phyloP scores from a whole-genome alignment of 2,329 filamentous ascomycete genomes.

The Penicillium olsonii region DNA sequence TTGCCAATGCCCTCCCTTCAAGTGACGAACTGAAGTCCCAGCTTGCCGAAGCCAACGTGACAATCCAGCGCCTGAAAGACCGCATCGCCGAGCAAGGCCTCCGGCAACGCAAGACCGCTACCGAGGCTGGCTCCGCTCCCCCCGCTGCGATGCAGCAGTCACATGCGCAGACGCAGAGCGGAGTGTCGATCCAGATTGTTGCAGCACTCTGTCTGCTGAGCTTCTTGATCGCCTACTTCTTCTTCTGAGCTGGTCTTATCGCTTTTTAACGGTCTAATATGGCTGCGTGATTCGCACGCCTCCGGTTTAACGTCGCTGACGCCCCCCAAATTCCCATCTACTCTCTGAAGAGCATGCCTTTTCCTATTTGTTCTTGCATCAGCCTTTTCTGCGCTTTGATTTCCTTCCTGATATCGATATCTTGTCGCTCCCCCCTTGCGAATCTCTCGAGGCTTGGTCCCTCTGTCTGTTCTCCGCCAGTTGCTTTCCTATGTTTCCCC shows the following conservation, averaged over 20 bases:
- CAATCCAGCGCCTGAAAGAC: constrained; percentile 68
- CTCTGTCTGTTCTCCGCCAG: constrained; percentile 2
- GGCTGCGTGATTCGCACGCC: constrained; percentile 13
- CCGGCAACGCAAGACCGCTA: constrained; percentile 73
- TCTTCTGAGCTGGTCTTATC: constrained; percentile 67
- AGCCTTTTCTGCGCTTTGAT: constrained; percentile 24
- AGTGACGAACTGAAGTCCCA: constrained; percentile 69
- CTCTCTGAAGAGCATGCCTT: constrained; percentile 26
- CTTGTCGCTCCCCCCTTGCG: constrained; percentile 10
- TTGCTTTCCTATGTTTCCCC: constrained; percentile 8
- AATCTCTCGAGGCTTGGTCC: background rate
- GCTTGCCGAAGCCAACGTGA: constrained; percentile 72
- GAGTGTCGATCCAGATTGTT: constrained; percentile 83
- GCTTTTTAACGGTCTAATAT: constrained; percentile 9
- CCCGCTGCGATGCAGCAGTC: constrained; percentile 56
- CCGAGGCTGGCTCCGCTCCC: constrained; percentile 54
- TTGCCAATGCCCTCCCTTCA: constrained; percentile 52
- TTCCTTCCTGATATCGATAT: constrained; percentile 21
- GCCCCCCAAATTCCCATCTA: constrained; percentile 24
- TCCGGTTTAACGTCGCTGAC: constrained; percentile 28
- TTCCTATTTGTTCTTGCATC: constrained; percentile 28
- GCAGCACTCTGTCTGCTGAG: constrained; percentile 82
- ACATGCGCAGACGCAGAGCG: constrained; percentile 60
- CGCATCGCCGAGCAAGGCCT: constrained; percentile 68
- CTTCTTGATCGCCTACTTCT: constrained; percentile 93